Evolutionary conservation across 2,329 filamentous ascomycete species (phyloP), one percentile per base, ranked within the genome.

Genomic region (Exophiala bonariae): DNA sequence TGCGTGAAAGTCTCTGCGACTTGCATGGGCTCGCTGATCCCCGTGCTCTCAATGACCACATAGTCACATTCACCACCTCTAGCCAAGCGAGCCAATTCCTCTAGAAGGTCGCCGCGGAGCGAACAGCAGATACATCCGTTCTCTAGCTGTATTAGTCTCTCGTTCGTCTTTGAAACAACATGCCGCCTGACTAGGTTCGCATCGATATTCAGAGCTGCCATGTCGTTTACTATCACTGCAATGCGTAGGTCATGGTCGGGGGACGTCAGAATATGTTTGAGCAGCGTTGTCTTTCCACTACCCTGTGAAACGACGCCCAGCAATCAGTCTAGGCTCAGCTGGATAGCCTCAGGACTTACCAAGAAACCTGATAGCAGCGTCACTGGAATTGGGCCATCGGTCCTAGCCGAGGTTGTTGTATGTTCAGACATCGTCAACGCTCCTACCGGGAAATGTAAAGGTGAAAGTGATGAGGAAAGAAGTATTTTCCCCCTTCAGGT

Each of bases 41-140:
- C 83, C 2, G 78, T 85, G 60, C 82, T 86, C 63, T 88, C 85
- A 33, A 87, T 85, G 31, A 87, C 71, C 19, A 88, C 79, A 61
- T 89, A 88, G 61, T 89, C 83, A 30, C 88, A 83, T 40, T 77
- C 70, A 14, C 80, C 75, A 1, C 81, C 73, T 59, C 83, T 78
- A 0, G 83, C 76, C 1, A 89, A 71, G 1, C 76, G 76, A 1
- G 84, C 83, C 0, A 89, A 75, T 61, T 89, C 85, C 49, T 85
- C 80, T 0, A 89, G 74, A 1, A 89, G 66, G 46, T 89, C 85
- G 1, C 85, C 84, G 3, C 86, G 80, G 0, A 89, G 72, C 0
- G 85, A 89, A 58, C 86, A 89, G 70, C 85, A 89, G 58, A 89
- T 89, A 55, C 86, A 89, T 8, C 85, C 83, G 52, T 87, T 87